Evolutionary conservation across 176 grass and related monocot species (phyloP), one percentile per base, ranked within the genome.

Genomic region (Thinopyrum elongatum): DNA sequence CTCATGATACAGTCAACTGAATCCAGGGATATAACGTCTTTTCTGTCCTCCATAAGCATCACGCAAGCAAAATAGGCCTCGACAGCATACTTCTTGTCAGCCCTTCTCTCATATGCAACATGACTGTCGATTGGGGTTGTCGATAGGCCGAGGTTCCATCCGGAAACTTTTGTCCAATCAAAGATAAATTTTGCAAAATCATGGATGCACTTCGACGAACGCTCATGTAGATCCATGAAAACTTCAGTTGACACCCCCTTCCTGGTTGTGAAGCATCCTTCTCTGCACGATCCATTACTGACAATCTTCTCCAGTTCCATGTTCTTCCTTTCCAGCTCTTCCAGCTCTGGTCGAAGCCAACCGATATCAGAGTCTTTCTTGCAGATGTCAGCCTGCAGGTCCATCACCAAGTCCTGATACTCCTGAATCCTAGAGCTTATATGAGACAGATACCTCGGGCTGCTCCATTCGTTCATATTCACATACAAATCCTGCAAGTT

Each of bases 151-250:
- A 92, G 80, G 75, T 94, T 75, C 90, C 93, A 94, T 44, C 88
- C 86, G 30, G 95, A 91, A 94, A 89, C 83, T 70, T 87, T 91
- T 82, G 90, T 90, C 72, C 81, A 80, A 42, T 88, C 63, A 11
- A 92, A 57, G 39, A 94, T 9, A 22, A 87, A 92, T 66, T 95
- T 92, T 34, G 93, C 36, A 79, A 95, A 98, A 75, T 98, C 85
- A 66, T 94, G 95, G 19, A 95, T 77, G 10, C 58, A 92, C 76
- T 84, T 94, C 0, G 84, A 85, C 31, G 93, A 87, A 58, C 77
- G 60, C 25, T 85, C 79, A 78, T 86, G 39, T 1, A 90, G 76
- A 39, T 90, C 83, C 16, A 68, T 65, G 63, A 98, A 86, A 58
- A 89, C 60, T 76, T 87, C 87, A 6, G 88, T 80, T 47, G 90